A percentile compares a stretch with the other conserved stretches of the same genome.
phyloP scores from a whole-genome alignment of 2,329 filamentous ascomycete genomes.

The Apiospora marii region DNA sequence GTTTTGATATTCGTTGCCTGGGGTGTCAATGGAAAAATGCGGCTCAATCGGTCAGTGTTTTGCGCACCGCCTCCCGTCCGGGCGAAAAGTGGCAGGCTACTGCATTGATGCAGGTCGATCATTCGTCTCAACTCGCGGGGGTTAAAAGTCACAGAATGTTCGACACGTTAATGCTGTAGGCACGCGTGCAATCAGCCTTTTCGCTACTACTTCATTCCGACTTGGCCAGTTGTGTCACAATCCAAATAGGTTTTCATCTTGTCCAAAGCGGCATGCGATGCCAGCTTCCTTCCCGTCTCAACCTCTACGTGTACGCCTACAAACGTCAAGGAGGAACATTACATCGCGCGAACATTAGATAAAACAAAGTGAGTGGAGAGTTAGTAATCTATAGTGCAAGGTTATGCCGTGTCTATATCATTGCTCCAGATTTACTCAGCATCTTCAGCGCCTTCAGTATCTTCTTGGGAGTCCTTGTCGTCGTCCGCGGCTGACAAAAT shows the following conservation, averaged over 20 bases:
- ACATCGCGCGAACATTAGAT: background rate
- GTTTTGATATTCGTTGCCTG: background rate
- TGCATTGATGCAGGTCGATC: slow-evolving; percentile 12
- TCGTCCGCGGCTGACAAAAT: slow-evolving; percentile 23
- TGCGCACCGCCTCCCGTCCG: slow-evolving; percentile 6
- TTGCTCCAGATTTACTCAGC: background rate
- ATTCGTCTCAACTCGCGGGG: slow-evolving; percentile 5
- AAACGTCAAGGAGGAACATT: background rate
- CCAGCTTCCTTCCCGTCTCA: too few species aligned
- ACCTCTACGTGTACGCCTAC: background rate
- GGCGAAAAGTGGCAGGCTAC: background rate
- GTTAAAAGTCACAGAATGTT: slow-evolving; percentile 5
- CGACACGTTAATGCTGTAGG: background rate
- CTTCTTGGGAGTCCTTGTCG: background rate
- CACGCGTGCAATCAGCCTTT: background rate
- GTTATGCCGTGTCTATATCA: slow-evolving; percentile 11
- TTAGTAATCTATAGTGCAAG: background rate
- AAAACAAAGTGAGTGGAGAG: background rate
- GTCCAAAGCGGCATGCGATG: background rate
- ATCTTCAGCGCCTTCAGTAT: background rate
- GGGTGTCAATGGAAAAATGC: background rate
- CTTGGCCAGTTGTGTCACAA: background rate
- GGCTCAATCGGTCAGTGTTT: slow-evolving; percentile 6
- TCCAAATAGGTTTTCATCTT: background rate
- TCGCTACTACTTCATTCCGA: too few species aligned